Conservation (phyloP, 2,329 filamentous ascomycete species). For the Scedosporium minutisporum region DNA sequence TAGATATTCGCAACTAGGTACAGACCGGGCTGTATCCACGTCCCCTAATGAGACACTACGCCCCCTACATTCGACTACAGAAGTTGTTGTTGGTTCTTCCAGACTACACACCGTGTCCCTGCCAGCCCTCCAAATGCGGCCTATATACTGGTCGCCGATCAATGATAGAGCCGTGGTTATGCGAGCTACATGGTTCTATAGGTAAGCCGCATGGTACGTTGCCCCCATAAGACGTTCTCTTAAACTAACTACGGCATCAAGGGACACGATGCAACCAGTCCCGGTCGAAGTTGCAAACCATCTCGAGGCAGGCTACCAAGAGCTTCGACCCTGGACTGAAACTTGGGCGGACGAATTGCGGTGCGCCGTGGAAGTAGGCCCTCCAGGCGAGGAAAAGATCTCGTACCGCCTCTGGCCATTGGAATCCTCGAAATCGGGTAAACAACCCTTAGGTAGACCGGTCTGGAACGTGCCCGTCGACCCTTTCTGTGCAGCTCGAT, state of each 20-base stretch:
- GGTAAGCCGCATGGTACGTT: conserved; percentile 26
- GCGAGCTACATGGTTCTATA: conserved; percentile 94
- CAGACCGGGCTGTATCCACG: neutral
- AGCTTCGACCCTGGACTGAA: conserved; percentile 78
- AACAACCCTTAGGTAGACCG: neutral
- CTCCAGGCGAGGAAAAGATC: conserved; percentile 84
- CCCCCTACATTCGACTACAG: conserved; percentile 21
- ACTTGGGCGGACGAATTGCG: conserved; percentile 88
- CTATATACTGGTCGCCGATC: conserved; percentile 94
- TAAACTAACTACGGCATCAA: conserved; percentile 12
- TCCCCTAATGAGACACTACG: conserved; percentile 7
- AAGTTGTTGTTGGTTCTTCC: conserved; percentile 82
- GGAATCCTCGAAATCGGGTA: conserved; percentile 15
- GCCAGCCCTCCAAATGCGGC: conserved; percentile 78
- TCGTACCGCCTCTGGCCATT: conserved; percentile 72
- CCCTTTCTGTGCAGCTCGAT: conserved; percentile 49
- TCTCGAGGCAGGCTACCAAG: conserved; percentile 80
- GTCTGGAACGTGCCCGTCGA: conserved; percentile 19
- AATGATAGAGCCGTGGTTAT: conserved; percentile 78
- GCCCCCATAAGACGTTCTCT: neutral
- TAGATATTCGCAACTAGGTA: neutral
- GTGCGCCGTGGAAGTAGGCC: conserved; percentile 83
- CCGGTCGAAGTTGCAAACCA: conserved; percentile 81
- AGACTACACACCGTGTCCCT: conserved; percentile 80
- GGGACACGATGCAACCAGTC: conserved; percentile 83